A percentile compares a stretch with the other conserved stretches of the same genome.
phyloP scores from a whole-genome alignment of 768 basidiomycete species.

The Mycena polygramma region DNA sequence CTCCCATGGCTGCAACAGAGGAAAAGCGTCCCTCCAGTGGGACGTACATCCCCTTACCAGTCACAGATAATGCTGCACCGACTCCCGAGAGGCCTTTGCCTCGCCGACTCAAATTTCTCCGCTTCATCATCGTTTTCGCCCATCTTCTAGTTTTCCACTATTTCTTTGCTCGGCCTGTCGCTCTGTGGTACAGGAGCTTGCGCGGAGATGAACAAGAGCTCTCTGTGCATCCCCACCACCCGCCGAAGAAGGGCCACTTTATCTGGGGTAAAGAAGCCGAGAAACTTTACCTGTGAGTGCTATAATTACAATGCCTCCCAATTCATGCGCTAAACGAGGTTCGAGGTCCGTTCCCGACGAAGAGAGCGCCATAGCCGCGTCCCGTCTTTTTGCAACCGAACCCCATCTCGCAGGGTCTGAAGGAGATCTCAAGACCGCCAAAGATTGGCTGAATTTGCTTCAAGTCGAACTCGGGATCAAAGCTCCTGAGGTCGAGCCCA shows the following conservation, averaged over 20 bases:
- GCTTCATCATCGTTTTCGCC: slow-evolving; percentile 21
- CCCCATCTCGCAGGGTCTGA: slow-evolving; percentile 75
- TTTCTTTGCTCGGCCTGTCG: slow-evolving; percentile 18
- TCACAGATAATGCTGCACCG: slow-evolving; percentile 26
- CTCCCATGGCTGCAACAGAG: slow-evolving; percentile 27
- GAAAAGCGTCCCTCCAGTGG: slow-evolving; percentile 25
- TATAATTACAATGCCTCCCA: not conserved
- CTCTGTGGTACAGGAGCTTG: slow-evolving; percentile 22
- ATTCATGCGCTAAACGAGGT: not conserved
- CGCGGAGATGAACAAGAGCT: slow-evolving; percentile 8
- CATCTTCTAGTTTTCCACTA: slow-evolving; percentile 26
- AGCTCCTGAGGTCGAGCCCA: slow-evolving; percentile 49
- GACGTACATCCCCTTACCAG: slow-evolving; percentile 34
- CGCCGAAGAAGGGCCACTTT: slow-evolving; percentile 25
- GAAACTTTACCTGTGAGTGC: slow-evolving; percentile 46
- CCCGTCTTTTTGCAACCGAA: slow-evolving; percentile 63
- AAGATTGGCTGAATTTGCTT: slow-evolving; percentile 65
- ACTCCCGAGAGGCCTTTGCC: slow-evolving; percentile 16
- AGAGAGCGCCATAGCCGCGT: slow-evolving; percentile 62
- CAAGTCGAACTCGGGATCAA: slow-evolving; percentile 63
- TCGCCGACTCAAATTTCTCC: slow-evolving; percentile 15
- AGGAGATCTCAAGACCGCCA: slow-evolving; percentile 69
- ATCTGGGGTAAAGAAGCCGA: slow-evolving; percentile 45
- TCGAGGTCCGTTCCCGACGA: slow-evolving; percentile 65
- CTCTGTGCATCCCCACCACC: slow-evolving; percentile 16